Percentiles rank a stretch among this genome's conserved stretches.
Evolutionary conservation across 495 filamentous ascomycete species (phyloP).

Genomic region (Xylaria telfairii): DNA sequence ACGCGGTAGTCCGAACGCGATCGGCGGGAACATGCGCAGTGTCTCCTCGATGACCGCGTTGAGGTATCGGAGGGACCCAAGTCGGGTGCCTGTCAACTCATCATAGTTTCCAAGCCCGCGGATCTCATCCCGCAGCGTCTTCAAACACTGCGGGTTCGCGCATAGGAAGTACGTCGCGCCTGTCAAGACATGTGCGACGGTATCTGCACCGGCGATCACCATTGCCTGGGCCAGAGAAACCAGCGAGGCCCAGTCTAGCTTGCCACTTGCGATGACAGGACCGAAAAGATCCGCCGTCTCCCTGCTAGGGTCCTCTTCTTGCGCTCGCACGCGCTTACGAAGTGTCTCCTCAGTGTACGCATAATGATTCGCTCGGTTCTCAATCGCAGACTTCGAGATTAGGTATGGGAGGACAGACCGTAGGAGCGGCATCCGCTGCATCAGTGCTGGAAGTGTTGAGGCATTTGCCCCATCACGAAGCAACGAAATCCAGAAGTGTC

Average conservation of each 20-base stretch:
- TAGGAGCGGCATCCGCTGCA: slow-evolving; percentile 28
- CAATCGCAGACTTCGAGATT: slow-evolving; percentile 26
- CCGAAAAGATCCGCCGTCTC: slow-evolving; percentile 24
- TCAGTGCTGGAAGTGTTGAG: slow-evolving; percentile 27
- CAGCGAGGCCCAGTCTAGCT: slow-evolving; percentile 23
- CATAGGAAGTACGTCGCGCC: slow-evolving; percentile 39
- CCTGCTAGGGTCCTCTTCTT: slow-evolving; percentile 2
- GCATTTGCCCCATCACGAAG: slow-evolving; percentile 35
- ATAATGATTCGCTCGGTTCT: slow-evolving; percentile 34
- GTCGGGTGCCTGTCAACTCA: slow-evolving; percentile 31
- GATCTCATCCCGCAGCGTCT: slow-evolving; percentile 45
- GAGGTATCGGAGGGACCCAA: slow-evolving; percentile 42
- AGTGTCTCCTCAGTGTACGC: slow-evolving; percentile 30
- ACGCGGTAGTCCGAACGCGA: slow-evolving; percentile 42
- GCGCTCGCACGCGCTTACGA: slow-evolving; percentile 21
- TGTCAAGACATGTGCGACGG: slow-evolving; percentile 33
- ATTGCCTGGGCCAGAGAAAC: slow-evolving; percentile 33
- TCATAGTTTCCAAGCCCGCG: slow-evolving; percentile 25
- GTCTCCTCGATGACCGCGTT: slow-evolving; percentile 51
- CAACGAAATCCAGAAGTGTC: slow-evolving; percentile 55
- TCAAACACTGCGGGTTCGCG: slow-evolving; percentile 35
- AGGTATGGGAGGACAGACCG: slow-evolving; percentile 27
- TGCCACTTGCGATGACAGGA: slow-evolving; percentile 25
- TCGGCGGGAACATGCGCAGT: slow-evolving; percentile 43
- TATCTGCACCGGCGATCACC: slow-evolving; percentile 40